Evolutionary conservation across 257 asterid genomes (phyloP), one percentile per base, ranked within the genome.

Genomic region (Orobanche coerulescens): DNA sequence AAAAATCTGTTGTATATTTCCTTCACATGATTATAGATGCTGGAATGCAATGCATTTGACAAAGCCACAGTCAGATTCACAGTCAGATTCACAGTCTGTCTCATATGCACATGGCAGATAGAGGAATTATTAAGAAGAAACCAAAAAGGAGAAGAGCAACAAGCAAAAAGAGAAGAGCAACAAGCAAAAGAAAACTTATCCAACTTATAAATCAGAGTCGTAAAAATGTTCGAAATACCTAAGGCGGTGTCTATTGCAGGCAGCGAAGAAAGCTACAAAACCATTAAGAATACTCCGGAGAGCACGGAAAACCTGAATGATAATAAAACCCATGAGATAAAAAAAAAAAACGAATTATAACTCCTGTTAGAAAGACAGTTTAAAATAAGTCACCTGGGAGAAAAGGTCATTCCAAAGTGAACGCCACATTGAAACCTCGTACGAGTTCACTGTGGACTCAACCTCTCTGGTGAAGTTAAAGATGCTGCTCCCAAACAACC

Each of bases 351-450:
- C 6, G n/a, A n/a, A 47, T 39, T 36, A 3, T 36, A 37, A 53
- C 46, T 34, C 62, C 53, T 20, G 20, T 40, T 25, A 47, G 33
- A 43, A 66, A 30, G 4, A 26, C 22, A 30, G n/a, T 53, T 34
- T 33, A 65, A 62, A 67, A 40, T 24, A 20, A 46, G 22, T 47
- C 44, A 92, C 98, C 88, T 93, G 95, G 30, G 95, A 93, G 81
- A 89, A 89, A 53, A 93, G 93, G 74, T 86, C 98, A 69, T 89
- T 83, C 98, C 98, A 93, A 25, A 93, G 91, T 33, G 97, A 81
- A 26, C 92, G 95, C 96, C 87, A 86, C 55, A 86, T 25, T 34
- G 98, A 93, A 51, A 80, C 84, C 73, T 82, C 88, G 0, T 79
- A 71, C 13, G 94, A 77, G 75, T 75, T 74, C 66, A 86, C 94